Conservation (phyloP, 1,284 basidiomycete species). For the Puccinia novopanici region DNA sequence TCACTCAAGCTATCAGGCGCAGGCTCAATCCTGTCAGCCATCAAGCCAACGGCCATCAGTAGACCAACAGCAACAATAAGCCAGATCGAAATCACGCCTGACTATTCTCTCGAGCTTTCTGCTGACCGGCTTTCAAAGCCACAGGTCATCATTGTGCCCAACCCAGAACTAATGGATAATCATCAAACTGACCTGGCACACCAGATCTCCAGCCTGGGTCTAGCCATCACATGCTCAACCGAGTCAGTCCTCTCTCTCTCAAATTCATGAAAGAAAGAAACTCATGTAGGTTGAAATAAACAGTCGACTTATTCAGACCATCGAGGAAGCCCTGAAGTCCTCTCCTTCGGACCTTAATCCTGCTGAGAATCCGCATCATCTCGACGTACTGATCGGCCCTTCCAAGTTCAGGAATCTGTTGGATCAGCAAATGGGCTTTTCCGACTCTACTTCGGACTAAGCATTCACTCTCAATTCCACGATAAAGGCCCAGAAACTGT, state of each 20-base stretch:
- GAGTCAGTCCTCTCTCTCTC: conserved; percentile 1
- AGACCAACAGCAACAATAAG: no score
- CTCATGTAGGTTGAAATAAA: not conserved
- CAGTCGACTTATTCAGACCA: conserved; percentile 3
- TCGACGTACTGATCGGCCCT: not conserved
- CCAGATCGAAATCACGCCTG: not conserved
- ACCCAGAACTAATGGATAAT: conserved; percentile 31
- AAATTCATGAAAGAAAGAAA: no score
- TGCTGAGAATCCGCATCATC: no score
- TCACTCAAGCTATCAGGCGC: not conserved
- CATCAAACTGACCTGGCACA: conserved; percentile 35
- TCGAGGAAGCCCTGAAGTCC: not conserved
- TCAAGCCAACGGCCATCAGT: not conserved
- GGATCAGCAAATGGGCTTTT: conserved; percentile 5
- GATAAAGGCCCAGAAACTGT: not conserved
- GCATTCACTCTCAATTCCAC: not conserved
- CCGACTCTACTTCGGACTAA: not conserved
- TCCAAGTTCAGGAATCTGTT: conserved; percentile 1
- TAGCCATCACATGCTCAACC: conserved; percentile 26
- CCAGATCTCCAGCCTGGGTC: conserved; percentile 23
- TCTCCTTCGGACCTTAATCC: not conserved
- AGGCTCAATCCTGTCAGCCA: conserved; percentile 8
- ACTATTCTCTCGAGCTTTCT: not conserved
- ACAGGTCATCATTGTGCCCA: conserved; percentile 28
- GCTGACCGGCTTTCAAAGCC: not conserved